Conservation (phyloP, 495 filamentous ascomycete species). For the Penicillium odoratum region DNA sequence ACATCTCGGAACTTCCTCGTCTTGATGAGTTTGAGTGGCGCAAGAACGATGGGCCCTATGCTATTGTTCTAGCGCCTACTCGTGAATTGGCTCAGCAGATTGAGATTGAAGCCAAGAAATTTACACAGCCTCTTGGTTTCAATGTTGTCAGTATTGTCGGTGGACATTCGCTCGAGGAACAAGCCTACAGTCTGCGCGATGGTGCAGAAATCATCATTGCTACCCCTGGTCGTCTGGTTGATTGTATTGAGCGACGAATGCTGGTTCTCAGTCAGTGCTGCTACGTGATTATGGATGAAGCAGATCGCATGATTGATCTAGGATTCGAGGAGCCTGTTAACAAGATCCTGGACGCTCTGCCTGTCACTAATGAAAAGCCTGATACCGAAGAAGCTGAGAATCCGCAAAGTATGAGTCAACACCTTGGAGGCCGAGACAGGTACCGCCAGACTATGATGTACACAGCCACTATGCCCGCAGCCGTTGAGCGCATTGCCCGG, state of each 20-base stretch:
- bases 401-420: constrained; percentile 76
- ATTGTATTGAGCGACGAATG: constrained; percentile 92
- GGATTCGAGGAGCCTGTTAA: constrained; percentile 98
- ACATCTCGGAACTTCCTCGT: constrained; percentile 88
- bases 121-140: constrained; percentile 87
- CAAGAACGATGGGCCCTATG: constrained; percentile 95
- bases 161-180: constrained; percentile 93
- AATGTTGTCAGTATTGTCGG: constrained; percentile 96
- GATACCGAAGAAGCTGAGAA: constrained; percentile 94
- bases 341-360: constrained; percentile 97
- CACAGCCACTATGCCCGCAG: constrained; percentile 95
- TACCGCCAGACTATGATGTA: constrained; percentile 99
- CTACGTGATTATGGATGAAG: constrained; percentile 99
- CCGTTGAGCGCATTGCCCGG: constrained; percentile 91
- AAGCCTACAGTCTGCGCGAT: constrained; percentile 88
- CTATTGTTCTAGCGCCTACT: constrained; percentile 95
- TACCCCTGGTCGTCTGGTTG: constrained; percentile 93
- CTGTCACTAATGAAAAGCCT: constrained; percentile 92
- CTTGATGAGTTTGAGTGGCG: constrained; percentile 74
- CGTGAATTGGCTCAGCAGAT: constrained; percentile 98
- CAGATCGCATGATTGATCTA: constrained; percentile 98
- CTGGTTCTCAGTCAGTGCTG: constrained; percentile 93
- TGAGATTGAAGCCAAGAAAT: constrained; percentile 90
- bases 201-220: constrained; percentile 99
- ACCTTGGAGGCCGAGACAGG: constrained; percentile 77